Evolutionary conservation across 768 basidiomycete genomes (phyloP).

Genomic region (Macrolepiota fuliginosa): DNA sequence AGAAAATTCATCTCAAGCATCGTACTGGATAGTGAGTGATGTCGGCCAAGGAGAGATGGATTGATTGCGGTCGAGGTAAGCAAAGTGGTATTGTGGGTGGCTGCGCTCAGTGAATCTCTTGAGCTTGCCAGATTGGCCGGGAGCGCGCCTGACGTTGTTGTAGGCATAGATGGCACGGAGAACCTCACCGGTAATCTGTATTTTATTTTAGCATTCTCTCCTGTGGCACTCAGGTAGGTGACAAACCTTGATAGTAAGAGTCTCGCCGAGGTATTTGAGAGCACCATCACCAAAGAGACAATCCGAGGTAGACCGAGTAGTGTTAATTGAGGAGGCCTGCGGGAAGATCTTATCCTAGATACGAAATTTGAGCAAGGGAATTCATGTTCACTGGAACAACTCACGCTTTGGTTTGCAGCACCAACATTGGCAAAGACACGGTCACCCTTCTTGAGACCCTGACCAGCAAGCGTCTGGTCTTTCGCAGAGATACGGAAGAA

Average conservation of each 20-base stretch:
- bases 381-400: conserved; percentile 21
- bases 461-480: conserved; percentile 40
- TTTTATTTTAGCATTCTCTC: neutral
- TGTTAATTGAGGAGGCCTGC: conserved; percentile 41
- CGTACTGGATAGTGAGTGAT: conserved; percentile 58
- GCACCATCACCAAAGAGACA: conserved; percentile 47
- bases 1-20: neutral
- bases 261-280: conserved; percentile 41
- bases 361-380: neutral
- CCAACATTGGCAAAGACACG: conserved; percentile 63
- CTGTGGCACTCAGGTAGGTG: neutral
- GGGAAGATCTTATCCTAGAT: conserved; percentile 51
- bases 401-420: conserved; percentile 54
- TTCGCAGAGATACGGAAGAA: conserved; percentile 56
- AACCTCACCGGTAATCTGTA: conserved; percentile 54
- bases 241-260: conserved; percentile 53
- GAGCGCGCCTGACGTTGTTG: conserved; percentile 60
- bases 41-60: conserved; percentile 65
- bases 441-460: conserved; percentile 43
- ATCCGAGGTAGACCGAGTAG: conserved; percentile 41
- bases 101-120: conserved; percentile 52
- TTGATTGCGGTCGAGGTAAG: conserved; percentile 54
- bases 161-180: conserved; percentile 63
- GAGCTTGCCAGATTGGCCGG: conserved; percentile 64
- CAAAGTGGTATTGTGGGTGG: conserved; percentile 46